phyloP scores from a whole-genome alignment of 768 basidiomycete genomes.

The Xerocomus brunneocitrinus region DNA sequence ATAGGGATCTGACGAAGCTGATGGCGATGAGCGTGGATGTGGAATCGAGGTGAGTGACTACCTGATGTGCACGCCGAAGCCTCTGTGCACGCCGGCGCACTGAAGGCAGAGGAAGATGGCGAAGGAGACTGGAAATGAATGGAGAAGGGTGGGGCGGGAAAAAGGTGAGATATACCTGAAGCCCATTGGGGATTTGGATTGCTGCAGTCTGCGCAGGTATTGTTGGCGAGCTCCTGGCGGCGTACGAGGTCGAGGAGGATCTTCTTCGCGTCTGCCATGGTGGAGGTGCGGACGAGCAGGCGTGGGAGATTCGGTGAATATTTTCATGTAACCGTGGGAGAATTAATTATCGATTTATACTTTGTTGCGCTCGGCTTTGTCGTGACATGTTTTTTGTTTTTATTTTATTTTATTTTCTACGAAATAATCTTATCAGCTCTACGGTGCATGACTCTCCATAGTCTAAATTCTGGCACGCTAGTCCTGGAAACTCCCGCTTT shows the following conservation, averaged over 20 bases:
- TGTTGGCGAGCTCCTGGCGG: slow-evolving; percentile 69
- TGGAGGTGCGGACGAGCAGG: not conserved
- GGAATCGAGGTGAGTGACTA: slow-evolving; percentile 13
- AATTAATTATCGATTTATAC: not conserved
- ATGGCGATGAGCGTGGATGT: slow-evolving; percentile 5
- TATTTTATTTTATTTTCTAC: slow-evolving; percentile 2
- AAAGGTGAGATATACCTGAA: slow-evolving; percentile 45
- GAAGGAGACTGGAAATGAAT: slow-evolving; percentile 45
- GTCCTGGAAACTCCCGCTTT: not conserved
- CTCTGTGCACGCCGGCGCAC: slow-evolving; percentile 78
- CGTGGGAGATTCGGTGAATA: not conserved
- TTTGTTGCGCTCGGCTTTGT: not conserved
- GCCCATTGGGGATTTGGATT: slow-evolving; percentile 97
- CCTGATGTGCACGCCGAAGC: slow-evolving; percentile 94
- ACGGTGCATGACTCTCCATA: slow-evolving; percentile 4
- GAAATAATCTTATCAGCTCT: slow-evolving; percentile 34
- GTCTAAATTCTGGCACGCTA: not conserved
- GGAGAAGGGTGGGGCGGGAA: not conserved
- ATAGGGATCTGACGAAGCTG: slow-evolving; percentile 88
- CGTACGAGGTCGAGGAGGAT: slow-evolving; percentile 71
- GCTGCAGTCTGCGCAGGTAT: slow-evolving; percentile 73
- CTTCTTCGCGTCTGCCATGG: slow-evolving; percentile 47
- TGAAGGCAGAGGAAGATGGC: slow-evolving; percentile 91
- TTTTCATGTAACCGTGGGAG: not conserved
- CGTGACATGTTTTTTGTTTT: not conserved